Base-by-base conservation (phyloP, 345 rosid genomes). In the Citrus sinensis region DNA sequence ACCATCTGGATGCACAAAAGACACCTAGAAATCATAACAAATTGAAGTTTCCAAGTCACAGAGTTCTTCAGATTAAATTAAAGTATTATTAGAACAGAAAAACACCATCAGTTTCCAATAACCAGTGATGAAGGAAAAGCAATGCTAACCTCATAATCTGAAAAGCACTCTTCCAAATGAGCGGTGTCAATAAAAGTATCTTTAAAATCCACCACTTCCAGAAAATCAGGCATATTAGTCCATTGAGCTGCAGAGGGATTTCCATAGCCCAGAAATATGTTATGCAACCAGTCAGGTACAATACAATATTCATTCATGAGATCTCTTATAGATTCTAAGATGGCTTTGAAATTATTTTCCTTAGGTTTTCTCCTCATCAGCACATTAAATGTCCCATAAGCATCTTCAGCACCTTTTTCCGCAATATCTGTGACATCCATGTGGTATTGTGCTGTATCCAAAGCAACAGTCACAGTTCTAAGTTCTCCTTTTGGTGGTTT, bases 231-330 rank as follows among this genome's bases (percentile, higher is more conserved):
- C 99, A 96, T 96, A 82, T 96, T 96, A 75, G 89, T 89, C 99
- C 99, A 96, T 78, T 96, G 99, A 56, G 99, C 99, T 56, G 97
- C 97, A 86, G 99, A 94, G 78, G 99, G 99, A 85, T 96, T 87
- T 37, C 99, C 99, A 85, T 96, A 96, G 56, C 99, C 99, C 83
- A 96, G 90, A 86, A 96, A 96, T 77, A 94, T 79, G 76, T 94
- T 92, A 82, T 94, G 98, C 90, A 96, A 80, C 99, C 99, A 96
- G 46, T 94, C 97, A 76, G 99, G 99, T 78, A 96, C 99, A 79
- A 96, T 91, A 85, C 98, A 96, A 75, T 91, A 96, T 81, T 96
- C 99, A 86, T 96, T 96, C 99, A 96, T 96, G 71, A 96, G 99
- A 87, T 96, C 99, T 87, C 99, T 92, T 71, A 96, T 96, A 42